Evolutionary conservation across 2,329 filamentous ascomycete genomes (phyloP).

Genomic region (Aulographum hederae): DNA sequence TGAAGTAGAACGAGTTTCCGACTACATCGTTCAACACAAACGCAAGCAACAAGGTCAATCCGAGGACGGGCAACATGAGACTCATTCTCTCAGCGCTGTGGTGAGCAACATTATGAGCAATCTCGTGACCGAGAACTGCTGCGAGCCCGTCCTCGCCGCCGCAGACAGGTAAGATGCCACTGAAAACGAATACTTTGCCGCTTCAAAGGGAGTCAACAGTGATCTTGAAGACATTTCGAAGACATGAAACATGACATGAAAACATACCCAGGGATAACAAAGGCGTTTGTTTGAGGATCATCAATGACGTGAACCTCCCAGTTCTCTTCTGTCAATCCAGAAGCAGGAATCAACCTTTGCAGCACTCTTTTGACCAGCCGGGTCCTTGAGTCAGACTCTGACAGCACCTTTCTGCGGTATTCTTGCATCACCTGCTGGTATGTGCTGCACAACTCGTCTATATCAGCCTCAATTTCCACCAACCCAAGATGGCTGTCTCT

Average conservation of each 20-base stretch:
- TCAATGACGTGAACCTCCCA: conserved; percentile 66
- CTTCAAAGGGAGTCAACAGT: conserved; percentile 13
- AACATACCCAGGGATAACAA: conserved; percentile 48
- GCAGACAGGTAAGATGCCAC: conserved; percentile 52
- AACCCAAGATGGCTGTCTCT: too few species aligned
- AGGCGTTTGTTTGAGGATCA: conserved; percentile 51
- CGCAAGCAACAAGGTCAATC: too few species aligned
- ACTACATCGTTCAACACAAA: conserved; percentile 19
- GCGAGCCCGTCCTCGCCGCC: conserved; percentile 51
- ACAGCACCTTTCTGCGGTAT: conserved; percentile 36
- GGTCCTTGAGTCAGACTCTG: conserved; percentile 39
- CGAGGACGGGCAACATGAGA: conserved; percentile 15
- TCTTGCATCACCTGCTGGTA: conserved; percentile 39
- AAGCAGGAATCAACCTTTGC: conserved; percentile 46
- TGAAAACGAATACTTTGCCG: conserved; percentile 65
- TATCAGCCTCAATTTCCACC: too few species aligned
- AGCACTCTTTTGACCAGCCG: conserved; percentile 44
- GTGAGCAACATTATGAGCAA: conserved; percentile 55
- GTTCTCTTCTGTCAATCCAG: conserved; percentile 34
- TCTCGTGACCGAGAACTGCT: conserved; percentile 62
- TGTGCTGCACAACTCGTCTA: conserved; percentile 1
- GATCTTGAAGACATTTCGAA: background rate
- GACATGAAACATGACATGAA: background rate
- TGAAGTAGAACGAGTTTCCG: conserved; percentile 22
- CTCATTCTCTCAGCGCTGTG: conserved; percentile 49